Percentiles rank a stretch among this genome's conserved stretches.
Conservation (phyloP, 2,329 filamentous ascomycete species). For the Colletotrichum neosansevieriae region DNA sequence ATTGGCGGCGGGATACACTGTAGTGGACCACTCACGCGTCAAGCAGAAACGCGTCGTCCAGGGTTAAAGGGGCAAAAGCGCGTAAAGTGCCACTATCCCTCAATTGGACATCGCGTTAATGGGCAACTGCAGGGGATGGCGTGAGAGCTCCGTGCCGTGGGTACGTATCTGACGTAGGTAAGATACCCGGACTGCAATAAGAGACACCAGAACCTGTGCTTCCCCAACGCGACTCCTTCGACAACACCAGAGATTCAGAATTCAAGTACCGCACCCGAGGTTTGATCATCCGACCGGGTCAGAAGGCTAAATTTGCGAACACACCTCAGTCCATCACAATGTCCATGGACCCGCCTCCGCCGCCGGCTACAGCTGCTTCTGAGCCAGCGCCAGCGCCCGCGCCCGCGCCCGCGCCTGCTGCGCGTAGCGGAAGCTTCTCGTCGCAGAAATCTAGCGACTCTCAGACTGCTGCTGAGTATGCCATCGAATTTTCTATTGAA, state of each 20-base stretch:
- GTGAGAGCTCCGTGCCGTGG: too few species aligned
- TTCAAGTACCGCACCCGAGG: too few species aligned
- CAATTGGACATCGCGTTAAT: not conserved
- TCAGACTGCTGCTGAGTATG: constrained; percentile 79
- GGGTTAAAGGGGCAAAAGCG: constrained; percentile 43
- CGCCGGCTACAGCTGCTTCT: constrained; percentile 46
- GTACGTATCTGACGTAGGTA: too few species aligned
- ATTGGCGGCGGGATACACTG: constrained; percentile 24
- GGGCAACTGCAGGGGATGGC: too few species aligned
- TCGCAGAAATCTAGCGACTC: constrained; percentile 71
- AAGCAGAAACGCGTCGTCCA: constrained; percentile 35
- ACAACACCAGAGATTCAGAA: not conserved
- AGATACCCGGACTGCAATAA: too few species aligned
- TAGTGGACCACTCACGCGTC: constrained; percentile 35
- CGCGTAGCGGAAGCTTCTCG: constrained; percentile 70
- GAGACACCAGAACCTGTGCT: too few species aligned
- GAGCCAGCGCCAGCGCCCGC: constrained; percentile 39
- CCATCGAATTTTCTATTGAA: not conserved
- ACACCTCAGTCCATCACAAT: constrained; percentile 39
- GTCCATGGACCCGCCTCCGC: constrained; percentile 54
- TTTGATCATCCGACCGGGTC: too few species aligned
- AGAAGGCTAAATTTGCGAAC: too few species aligned
- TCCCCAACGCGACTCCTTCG: not conserved
- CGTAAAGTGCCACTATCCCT: constrained; percentile 56
- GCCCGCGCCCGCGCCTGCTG: constrained; percentile 21